phyloP scores from a whole-genome alignment of 1,139 yeast species.

The Debaryomyces psychrophilus region DNA sequence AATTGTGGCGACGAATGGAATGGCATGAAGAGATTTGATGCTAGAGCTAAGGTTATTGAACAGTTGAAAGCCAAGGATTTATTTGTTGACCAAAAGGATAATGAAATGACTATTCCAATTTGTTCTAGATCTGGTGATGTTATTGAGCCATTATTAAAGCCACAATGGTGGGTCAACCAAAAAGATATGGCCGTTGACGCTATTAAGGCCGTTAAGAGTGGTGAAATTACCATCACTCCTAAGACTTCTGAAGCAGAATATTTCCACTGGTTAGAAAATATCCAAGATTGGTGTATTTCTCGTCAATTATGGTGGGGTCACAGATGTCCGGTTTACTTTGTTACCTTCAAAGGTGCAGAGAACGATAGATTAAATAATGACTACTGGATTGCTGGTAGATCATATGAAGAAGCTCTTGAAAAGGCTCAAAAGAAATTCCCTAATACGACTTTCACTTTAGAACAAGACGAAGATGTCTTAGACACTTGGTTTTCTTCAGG shows the following conservation, averaged over 20 bases:
- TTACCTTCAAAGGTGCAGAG: conserved; percentile 71
- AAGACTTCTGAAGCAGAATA: conserved; percentile 90
- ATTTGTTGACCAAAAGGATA: conserved; percentile 82
- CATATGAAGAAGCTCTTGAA: conserved; percentile 75
- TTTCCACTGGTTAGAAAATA: conserved; percentile 93
- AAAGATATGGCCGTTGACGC: conserved; percentile 88
- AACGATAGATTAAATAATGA: conserved; percentile 64
- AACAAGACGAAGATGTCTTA: conserved; percentile 96
- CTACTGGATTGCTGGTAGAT: conserved; percentile 92
- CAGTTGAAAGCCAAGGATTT: conserved; percentile 75
- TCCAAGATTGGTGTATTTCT: conserved; percentile 99
- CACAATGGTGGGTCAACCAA: conserved; percentile 99
- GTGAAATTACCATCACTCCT: conserved; percentile 81
- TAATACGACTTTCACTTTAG: conserved; percentile 67
- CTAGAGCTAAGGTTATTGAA: conserved; percentile 83
- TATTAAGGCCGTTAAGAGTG: conserved; percentile 80
- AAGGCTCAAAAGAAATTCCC: conserved; percentile 81
- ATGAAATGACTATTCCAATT: conserved; percentile 91
- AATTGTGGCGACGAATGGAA: conserved; percentile 87
- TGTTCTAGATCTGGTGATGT: conserved; percentile 97
- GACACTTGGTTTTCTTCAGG: conserved; percentile 99
- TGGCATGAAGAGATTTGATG: conserved; percentile 93
- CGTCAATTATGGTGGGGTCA: conserved; percentile 99
- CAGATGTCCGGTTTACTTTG: conserved; percentile 95
- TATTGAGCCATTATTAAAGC: conserved; percentile 94